Base-by-base conservation (phyloP, 164 flowering plant species). In the Sextonia rubra region DNA sequence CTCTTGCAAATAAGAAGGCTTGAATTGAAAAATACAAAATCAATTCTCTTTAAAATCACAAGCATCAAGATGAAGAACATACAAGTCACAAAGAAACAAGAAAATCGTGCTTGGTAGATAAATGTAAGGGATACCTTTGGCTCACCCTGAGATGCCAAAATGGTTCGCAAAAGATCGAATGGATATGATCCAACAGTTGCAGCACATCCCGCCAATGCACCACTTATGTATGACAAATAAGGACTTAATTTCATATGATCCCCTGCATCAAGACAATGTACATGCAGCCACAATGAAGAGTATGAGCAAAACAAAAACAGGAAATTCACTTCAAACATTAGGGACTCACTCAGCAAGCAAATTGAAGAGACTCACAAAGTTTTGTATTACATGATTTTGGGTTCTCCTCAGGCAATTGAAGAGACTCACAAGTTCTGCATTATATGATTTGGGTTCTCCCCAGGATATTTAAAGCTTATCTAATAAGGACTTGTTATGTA, bases 131-230 rank as follows among this genome's bases (percentile, higher is more conserved):
- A 64, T 82, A 94, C 99, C 99, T 90, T 95, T n/a, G 99, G 99
- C 80, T 95, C 99, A 24, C 98, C 99, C 74, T 95, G 99, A 62
- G 99, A 95, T 30, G 99, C 99, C 77, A 95, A 82, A 77, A 95
- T 85, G 71, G 98, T 95, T 64, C 99, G 83, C 58, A 93, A 25
- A 72, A 93, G 97, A 86, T 95, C 99, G 86, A 95, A 95, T 69
- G 98, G 99, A 83, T 93, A 95, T 64, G 99, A 88, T 72, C 98
- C 99, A 75, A 95, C 78, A 12, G 98, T 93, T 72, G 99, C 99
- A 47, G 97, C 99, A 85, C 96, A 93, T 17, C 99, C 99, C 20
- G 98, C 98, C 74, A 91, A 74, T 77, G 92, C 93, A 47, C 99
- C 99, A 78, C 98, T 95, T 65, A 93, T 8, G 74, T 87, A 95